Percentiles rank a stretch among this genome's conserved stretches.
Conservation (phyloP, 1,284 basidiomycete genomes). For the Malassezia yamatoensis region DNA sequence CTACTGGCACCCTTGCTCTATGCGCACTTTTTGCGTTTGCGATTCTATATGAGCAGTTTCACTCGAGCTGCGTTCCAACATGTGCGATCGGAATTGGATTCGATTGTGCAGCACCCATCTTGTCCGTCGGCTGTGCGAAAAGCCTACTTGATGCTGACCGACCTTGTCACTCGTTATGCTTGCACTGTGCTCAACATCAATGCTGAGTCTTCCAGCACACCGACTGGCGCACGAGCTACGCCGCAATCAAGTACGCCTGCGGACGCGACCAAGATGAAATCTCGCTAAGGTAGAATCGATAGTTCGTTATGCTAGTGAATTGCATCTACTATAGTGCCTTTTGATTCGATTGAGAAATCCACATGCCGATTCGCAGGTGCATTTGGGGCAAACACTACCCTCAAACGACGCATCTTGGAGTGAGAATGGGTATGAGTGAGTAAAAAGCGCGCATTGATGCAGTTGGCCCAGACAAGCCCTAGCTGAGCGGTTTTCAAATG, state of each 20-base stretch:
- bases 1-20: constrained; percentile 42
- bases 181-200: constrained; percentile 38
- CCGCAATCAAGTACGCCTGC: constrained; percentile 12
- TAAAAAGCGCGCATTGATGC: constrained; percentile 25
- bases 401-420: constrained; percentile 1
- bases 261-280: constrained; percentile 15
- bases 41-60: constrained; percentile 47
- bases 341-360: neutral
- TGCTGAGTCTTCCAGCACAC: constrained; percentile 17
- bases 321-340: neutral
- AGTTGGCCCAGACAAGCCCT: constrained; percentile 32
- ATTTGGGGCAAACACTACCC: constrained; percentile 10
- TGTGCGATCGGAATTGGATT: constrained; percentile 34
- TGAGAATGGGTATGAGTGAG: constrained; percentile 6
- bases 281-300: constrained; percentile 2
- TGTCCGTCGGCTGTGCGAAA: constrained; percentile 40
- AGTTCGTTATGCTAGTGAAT: too few species aligned
- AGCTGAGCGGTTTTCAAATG: constrained; percentile 25
- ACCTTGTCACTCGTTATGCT: constrained; percentile 39
- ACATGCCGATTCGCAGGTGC: neutral
- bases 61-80: constrained; percentile 44
- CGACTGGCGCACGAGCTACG: constrained; percentile 1
- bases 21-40: constrained; percentile 42
- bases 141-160: constrained; percentile 39
- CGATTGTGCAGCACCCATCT: constrained; percentile 30